These are phyloP conservation scores for Apiotrichum veenhuisii DNA, from an alignment of 1,284 basidiomycete genomes.

Conservation along the genomic window DNA sequence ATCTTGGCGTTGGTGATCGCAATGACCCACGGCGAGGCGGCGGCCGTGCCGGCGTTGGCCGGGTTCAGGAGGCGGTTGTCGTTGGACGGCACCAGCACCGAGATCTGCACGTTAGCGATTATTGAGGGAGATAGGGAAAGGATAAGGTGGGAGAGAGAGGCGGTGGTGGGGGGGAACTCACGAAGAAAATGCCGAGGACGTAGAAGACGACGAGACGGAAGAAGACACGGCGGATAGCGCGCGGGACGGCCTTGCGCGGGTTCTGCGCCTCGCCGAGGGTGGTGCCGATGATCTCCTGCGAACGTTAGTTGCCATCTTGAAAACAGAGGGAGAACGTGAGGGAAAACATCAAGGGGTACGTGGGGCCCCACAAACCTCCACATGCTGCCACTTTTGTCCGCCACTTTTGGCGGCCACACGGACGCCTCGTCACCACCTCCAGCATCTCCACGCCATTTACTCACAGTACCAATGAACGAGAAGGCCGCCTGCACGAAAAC, in stretches of 20 bases:
- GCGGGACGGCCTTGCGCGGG: constrained; percentile 71
- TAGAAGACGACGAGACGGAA: constrained; percentile 75
- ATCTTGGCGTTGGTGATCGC: constrained; percentile 73
- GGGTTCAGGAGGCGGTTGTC: constrained; percentile 58
- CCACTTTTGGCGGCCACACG: no score
- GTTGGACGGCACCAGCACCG: constrained; percentile 72
- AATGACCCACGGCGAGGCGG: constrained; percentile 71
- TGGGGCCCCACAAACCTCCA: no score
- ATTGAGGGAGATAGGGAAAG: background rate
- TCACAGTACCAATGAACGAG: constrained; percentile 72
- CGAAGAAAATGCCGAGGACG: constrained; percentile 32
- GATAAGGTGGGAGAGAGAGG: no score
- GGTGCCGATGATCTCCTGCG: constrained; percentile 64
- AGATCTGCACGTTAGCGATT: constrained; percentile 50
- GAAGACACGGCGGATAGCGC: constrained; percentile 74
- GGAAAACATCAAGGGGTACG: no score
- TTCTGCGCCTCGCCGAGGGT: constrained; percentile 57
- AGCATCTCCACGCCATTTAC: background rate
- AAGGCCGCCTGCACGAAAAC: constrained; percentile 75
- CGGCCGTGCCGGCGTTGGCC: constrained; percentile 51
- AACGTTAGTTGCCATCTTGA: background rate
- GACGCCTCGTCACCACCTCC: no score
- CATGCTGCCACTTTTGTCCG: no score
- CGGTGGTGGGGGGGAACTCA: background rate
- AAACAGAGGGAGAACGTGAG: no score